Evolutionary conservation across 23 red algal genomes (phyloP).

Genomic region (Gracilariopsis chorda): DNA sequence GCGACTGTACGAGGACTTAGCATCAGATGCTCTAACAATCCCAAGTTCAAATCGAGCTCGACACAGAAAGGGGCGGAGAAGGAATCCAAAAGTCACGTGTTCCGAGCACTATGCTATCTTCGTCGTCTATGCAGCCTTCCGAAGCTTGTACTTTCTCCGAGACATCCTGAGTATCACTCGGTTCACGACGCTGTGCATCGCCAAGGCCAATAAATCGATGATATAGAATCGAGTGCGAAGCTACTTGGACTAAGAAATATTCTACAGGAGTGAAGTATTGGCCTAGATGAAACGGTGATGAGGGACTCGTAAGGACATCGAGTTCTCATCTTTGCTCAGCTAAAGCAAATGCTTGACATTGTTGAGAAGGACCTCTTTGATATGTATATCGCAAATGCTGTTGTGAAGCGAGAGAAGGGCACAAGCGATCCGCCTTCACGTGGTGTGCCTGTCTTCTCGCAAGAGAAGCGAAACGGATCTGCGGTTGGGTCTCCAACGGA

Average conservation of each 20-base stretch:
- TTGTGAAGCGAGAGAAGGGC: constrained; percentile 90
- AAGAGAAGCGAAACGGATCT: too few species aligned
- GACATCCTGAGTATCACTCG: constrained; percentile 27
- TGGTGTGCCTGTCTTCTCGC: not conserved
- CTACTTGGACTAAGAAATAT: constrained; percentile 69
- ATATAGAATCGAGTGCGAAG: constrained; percentile 79
- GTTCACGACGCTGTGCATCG: constrained; percentile 24
- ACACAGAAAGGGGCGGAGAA: not conserved
- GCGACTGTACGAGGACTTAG: constrained; percentile 87
- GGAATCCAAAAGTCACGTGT: constrained; percentile 36
- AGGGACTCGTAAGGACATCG: constrained; percentile 72
- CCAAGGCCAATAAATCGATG: constrained; percentile 46
- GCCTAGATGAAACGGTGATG: not conserved
- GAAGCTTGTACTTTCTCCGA: constrained; percentile 65
- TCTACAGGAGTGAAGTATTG: constrained; percentile 85
- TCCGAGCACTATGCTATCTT: constrained; percentile 75
- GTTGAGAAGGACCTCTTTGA: constrained; percentile 88
- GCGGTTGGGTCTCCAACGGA: too few species aligned
- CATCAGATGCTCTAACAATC: constrained; percentile 1
- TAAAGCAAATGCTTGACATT: constrained; percentile 87
- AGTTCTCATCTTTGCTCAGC: constrained; percentile 95
- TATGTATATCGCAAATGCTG: constrained; percentile 63
- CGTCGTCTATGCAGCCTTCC: constrained; percentile 87
- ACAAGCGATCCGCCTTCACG: not conserved
- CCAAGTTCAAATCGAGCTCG: not conserved